Evolutionary conservation across 2,329 filamentous ascomycete species (phyloP), one percentile per base, ranked within the genome.

Genomic region (Fusarium pseudonygamai): DNA sequence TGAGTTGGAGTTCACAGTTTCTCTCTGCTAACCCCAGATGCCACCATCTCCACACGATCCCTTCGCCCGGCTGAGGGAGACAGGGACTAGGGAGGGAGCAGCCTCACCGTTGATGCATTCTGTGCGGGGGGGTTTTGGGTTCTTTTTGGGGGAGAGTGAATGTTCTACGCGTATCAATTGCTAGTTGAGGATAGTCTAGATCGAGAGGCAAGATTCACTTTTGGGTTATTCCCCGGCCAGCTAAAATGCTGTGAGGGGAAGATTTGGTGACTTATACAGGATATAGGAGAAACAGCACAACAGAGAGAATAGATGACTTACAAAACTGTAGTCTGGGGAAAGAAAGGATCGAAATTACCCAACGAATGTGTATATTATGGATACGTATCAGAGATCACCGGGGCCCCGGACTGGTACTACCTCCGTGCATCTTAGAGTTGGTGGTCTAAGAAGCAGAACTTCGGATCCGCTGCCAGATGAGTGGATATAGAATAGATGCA

Each of bases 11-110:
- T 75, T 52, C 24, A 28, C 36, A 52, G 39, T 34, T 28, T 28
- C 56, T 58, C 37, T 22, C 42, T 14, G 37, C 40, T 50, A 58
- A 58, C 74, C 67, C 68, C 72, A 67, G 67, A 64, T 63, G 34
- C 34, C 28, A 36, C 52, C 52, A 77, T 77, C 75, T 67, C 75
- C 75, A 77, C 75, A 78, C 66, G 53, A 71, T 75, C 75, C 76
- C 60, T 78, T 78, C 74, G 73, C 65, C 76, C 75, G 76, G 64
- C 43, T 67, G 63, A 64, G 47, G 53, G 32, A 59, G 40, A 67
- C 62, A 50, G 45, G 43, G 50, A 55, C 50, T 28, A 55, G 50
- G 50, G 34, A 40, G 24, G 34, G 34, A 26, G 26, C n/a, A 68
- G 52, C 46, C 65, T 73, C 69, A 67, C 75, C 71, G 75, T 75